Evolutionary conservation across 768 basidiomycete species (phyloP).

Genomic region (Mrakia frigida): DNA sequence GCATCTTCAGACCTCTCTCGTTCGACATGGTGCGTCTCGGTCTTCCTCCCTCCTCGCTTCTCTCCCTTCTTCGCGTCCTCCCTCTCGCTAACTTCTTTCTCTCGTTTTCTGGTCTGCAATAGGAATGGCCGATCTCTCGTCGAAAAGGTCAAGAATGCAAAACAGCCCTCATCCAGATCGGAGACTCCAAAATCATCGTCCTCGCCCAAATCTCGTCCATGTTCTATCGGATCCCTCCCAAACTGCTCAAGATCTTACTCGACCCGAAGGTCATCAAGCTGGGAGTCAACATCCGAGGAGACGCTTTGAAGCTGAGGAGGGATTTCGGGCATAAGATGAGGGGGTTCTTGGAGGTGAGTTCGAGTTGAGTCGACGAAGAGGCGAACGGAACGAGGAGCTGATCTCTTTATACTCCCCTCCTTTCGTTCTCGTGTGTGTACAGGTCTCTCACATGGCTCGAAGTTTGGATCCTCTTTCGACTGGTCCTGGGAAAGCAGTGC

Average conservation of each 20-base stretch:
- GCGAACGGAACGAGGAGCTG: background rate
- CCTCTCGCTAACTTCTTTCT: background rate
- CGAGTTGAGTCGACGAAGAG: background rate
- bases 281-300: conserved; percentile 29
- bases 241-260: conserved; percentile 5
- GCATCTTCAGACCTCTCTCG: background rate
- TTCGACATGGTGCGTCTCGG: background rate
- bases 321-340: conserved; percentile 14
- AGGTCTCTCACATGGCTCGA: conserved; percentile 21
- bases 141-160: conserved; percentile 20
- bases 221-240: conserved; percentile 14
- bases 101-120: background rate
- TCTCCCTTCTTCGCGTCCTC: background rate
- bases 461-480: conserved; percentile 1
- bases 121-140: conserved; percentile 26
- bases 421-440: background rate
- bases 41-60: background rate
- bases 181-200: conserved; percentile 18
- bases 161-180: conserved; percentile 26
- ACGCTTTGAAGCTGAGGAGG: conserved; percentile 23
- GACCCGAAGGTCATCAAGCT: conserved; percentile 13
- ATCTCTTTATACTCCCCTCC: background rate
- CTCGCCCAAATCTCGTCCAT: conserved; percentile 22
- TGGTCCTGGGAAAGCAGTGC: conserved; percentile 21
- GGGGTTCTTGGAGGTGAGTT: conserved; percentile 20